phyloP scores from a whole-genome alignment of 768 basidiomycete genomes.

The Lactifluus piperatus region DNA sequence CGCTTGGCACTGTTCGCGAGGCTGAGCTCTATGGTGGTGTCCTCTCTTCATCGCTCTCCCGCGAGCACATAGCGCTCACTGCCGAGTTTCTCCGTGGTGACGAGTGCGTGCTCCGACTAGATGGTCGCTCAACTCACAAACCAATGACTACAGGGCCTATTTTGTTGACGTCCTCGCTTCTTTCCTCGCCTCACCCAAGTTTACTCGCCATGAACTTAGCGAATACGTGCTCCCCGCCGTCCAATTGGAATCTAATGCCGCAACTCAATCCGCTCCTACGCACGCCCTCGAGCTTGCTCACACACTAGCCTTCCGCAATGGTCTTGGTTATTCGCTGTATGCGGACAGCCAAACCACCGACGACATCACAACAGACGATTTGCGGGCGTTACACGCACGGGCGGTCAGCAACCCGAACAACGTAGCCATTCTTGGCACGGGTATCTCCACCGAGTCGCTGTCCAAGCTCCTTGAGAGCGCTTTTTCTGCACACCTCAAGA shows the following conservation, averaged over 20 bases:
- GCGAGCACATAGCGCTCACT: constrained; percentile 88
- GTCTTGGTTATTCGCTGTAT: constrained; percentile 87
- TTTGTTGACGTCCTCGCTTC: constrained; percentile 87
- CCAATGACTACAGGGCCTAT: constrained; percentile 48
- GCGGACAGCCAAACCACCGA: constrained; percentile 50
- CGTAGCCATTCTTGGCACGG: constrained; percentile 72
- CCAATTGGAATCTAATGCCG: constrained; percentile 58
- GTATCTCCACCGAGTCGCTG: constrained; percentile 67
- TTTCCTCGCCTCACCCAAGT: constrained; percentile 75
- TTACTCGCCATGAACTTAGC: constrained; percentile 65
- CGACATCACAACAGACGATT: constrained; percentile 53
- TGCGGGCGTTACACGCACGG: constrained; percentile 63
- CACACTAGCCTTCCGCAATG: constrained; percentile 83
- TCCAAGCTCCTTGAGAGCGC: constrained; percentile 55
- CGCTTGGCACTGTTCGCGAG: constrained; percentile 84
- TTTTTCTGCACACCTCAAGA: constrained; percentile 40
- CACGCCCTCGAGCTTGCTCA: constrained; percentile 85
- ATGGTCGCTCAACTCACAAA: not conserved
- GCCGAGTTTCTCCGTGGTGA: constrained; percentile 94
- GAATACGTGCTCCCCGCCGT: constrained; percentile 69
- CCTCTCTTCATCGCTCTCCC: constrained; percentile 70
- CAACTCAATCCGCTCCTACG: constrained; percentile 48
- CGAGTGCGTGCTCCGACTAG: constrained; percentile 59
- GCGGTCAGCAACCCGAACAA: constrained; percentile 75
- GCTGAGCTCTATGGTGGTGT: constrained; percentile 91